phyloP scores from a whole-genome alignment of 2,329 filamentous ascomycete genomes.

The Fusarium napiforme region DNA sequence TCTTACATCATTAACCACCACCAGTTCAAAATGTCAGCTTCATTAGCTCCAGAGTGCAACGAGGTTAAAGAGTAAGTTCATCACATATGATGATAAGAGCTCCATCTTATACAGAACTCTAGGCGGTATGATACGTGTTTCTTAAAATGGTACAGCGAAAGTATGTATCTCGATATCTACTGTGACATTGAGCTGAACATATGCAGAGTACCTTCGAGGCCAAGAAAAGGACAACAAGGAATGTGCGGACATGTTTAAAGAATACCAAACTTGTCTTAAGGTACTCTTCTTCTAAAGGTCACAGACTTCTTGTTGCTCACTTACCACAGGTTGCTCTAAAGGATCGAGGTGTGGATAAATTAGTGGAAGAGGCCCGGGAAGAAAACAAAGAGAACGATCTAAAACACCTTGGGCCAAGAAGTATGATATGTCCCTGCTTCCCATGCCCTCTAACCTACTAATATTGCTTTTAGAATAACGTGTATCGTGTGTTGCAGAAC shows the following conservation, averaged over 20 bases:
- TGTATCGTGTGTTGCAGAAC: background rate
- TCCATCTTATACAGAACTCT: background rate
- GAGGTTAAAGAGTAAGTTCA: constrained; percentile 87
- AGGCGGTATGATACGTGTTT: constrained; percentile 98
- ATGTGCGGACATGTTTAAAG: constrained; percentile 84
- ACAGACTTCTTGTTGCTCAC: background rate
- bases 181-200: constrained; percentile 21
- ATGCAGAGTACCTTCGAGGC: constrained; percentile 86
- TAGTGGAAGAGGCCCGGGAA: constrained; percentile 90
- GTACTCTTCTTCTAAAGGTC: constrained; percentile 57
- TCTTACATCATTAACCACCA: constrained; percentile 25
- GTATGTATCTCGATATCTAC: constrained; percentile 62
- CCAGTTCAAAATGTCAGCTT: constrained; percentile 80
- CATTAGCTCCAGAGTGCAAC: constrained; percentile 93
- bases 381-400: constrained; percentile 89
- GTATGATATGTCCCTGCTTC: constrained; percentile 41
- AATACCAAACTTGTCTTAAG: constrained; percentile 87
- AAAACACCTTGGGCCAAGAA: constrained; percentile 56
- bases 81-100: fast-evolving
- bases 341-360: constrained; percentile 89
- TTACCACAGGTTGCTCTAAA: constrained; percentile 73
- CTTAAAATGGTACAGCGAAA: constrained; percentile 99
- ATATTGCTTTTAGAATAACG: constrained; percentile 20
- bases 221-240: constrained; percentile 84
- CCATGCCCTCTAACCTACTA: background rate